Evolutionary conservation across 2,329 filamentous ascomycete species (phyloP).

Genomic region (Arthrobotrys megalospora): DNA sequence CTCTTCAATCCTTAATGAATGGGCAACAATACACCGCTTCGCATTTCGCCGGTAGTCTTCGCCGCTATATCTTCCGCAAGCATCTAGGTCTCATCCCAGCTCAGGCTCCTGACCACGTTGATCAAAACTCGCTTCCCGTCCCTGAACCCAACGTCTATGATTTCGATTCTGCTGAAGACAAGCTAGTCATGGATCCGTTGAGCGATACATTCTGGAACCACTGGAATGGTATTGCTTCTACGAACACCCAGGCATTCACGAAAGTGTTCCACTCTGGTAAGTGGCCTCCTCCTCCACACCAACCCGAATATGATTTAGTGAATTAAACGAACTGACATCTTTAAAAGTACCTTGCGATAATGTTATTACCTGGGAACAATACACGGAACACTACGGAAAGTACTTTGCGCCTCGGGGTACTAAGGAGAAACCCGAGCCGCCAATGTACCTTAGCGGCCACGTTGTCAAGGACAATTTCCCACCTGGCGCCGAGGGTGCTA

Average conservation of each 20-base stretch:
- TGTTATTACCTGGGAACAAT: conserved; percentile 80
- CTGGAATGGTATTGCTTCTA: conserved; percentile 80
- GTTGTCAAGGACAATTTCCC: conserved; percentile 84
- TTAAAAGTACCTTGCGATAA: conserved; percentile 75
- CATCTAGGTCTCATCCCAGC: conserved; percentile 86
- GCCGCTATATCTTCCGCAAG: conserved; percentile 89
- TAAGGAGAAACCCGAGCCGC: conserved; percentile 67
- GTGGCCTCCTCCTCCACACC: not conserved
- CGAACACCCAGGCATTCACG: conserved; percentile 85
- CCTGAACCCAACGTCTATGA: conserved; percentile 80
- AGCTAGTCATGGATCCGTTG: conserved; percentile 81
- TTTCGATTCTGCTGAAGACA: conserved; percentile 78
- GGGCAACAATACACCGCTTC: conserved; percentile 80
- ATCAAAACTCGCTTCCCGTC: conserved; percentile 83
- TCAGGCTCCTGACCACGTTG: conserved; percentile 77
- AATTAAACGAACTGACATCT: not conserved
- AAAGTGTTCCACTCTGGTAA: conserved; percentile 80
- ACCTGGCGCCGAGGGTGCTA: conserved; percentile 75
- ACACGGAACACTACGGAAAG: conserved; percentile 78
- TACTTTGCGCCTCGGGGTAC: conserved; percentile 74
- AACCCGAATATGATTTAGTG: not conserved
- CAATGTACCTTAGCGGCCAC: conserved; percentile 85
- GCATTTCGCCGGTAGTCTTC: conserved; percentile 83
- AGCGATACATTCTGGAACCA: conserved; percentile 77
- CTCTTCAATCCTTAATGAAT: conserved; percentile 80